A percentile compares a stretch with the other conserved stretches of the same genome.
These are phyloP conservation scores for Pythium folliculosum DNA, from an alignment of 352 stramenopile species.

Conservation along the genomic window DNA sequence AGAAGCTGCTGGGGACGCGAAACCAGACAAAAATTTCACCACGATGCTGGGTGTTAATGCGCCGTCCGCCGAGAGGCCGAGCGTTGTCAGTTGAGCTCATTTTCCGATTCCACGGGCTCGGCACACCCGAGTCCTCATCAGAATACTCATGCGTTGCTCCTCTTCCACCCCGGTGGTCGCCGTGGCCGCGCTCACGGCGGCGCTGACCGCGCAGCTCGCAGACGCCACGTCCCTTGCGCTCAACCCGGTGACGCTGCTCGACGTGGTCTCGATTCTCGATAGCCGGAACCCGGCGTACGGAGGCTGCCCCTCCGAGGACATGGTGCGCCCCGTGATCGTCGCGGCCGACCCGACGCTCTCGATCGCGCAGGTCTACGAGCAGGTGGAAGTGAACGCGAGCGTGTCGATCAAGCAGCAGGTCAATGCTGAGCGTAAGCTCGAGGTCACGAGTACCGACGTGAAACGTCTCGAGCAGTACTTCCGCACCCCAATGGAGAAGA, in stretches of 20 bases:
- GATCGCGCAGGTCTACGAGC: constrained; percentile 8
- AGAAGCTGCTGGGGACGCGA: neutral
- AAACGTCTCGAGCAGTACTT: constrained; percentile 26
- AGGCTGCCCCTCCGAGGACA: neutral
- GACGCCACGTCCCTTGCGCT: constrained; percentile 12
- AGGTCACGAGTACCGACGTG: constrained; percentile 22
- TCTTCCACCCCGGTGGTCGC: neutral
- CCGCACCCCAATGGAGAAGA: constrained; percentile 18
- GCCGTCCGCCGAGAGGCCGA: no score
- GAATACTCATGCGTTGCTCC: neutral
- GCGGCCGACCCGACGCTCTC: constrained; percentile 10
- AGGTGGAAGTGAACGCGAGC: constrained; percentile 2
- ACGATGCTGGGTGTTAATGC: neutral
- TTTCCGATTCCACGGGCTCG: constrained; percentile 5
- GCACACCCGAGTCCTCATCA: neutral
- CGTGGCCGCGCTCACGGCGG: neutral
- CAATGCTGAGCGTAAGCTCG: neutral
- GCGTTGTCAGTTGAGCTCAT: neutral
- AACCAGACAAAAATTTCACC: neutral
- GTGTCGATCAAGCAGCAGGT: neutral
- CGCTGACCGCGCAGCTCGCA: neutral
- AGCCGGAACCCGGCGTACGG: constrained; percentile 14
- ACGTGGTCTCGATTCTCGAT: neutral
- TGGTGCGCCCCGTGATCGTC: constrained; percentile 8
- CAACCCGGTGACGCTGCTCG: constrained; percentile 16